Percentiles rank a stretch among this genome's conserved stretches.
Conservation (phyloP, 768 basidiomycete genomes). For the Guyanaporus albipodus region DNA sequence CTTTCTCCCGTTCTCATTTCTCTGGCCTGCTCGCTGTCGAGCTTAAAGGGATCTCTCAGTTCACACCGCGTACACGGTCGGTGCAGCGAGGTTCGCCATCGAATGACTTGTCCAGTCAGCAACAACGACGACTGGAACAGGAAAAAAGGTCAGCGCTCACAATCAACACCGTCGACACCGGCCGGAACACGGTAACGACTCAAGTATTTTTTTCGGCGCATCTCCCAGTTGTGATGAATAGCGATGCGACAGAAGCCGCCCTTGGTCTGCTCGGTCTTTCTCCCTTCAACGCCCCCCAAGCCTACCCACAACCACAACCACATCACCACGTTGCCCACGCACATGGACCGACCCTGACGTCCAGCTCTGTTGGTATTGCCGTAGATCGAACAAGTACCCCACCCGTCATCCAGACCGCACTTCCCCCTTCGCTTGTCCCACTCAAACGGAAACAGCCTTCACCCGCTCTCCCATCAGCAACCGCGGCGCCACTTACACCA, state of each 20-base stretch:
- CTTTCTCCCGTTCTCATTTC: conserved; percentile 4
- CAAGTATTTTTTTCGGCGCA: conserved; percentile 5
- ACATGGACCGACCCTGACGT: conserved; percentile 29
- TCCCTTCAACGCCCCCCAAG: conserved; percentile 31
- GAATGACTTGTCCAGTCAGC: conserved; percentile 1
- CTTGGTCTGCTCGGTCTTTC: conserved; percentile 54
- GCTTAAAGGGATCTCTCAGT: conserved; percentile 6
- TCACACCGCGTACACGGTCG: neutral
- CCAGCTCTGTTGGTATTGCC: conserved; percentile 21
- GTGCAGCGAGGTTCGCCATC: conserved; percentile 5
- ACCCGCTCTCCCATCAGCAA: conserved; percentile 14
- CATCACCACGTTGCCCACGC: conserved; percentile 23
- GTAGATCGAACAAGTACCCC: conserved; percentile 21
- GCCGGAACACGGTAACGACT: conserved; percentile 6
- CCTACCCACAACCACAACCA: conserved; percentile 24
- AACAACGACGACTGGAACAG: conserved; percentile 8
- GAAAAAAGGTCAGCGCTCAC: conserved; percentile 15
- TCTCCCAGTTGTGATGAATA: conserved; percentile 36
- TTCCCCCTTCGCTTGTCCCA: conserved; percentile 33
- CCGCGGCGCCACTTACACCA: conserved; percentile 8
- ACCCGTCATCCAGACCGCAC: conserved; percentile 19
- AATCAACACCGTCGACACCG: conserved; percentile 13
- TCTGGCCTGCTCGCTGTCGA: conserved; percentile 15
- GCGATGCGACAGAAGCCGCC: conserved; percentile 57
- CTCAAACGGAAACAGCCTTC: conserved; percentile 40